Conservation (phyloP, 208 protist genomes). For the Acanthamoeba divionensis region DNA sequence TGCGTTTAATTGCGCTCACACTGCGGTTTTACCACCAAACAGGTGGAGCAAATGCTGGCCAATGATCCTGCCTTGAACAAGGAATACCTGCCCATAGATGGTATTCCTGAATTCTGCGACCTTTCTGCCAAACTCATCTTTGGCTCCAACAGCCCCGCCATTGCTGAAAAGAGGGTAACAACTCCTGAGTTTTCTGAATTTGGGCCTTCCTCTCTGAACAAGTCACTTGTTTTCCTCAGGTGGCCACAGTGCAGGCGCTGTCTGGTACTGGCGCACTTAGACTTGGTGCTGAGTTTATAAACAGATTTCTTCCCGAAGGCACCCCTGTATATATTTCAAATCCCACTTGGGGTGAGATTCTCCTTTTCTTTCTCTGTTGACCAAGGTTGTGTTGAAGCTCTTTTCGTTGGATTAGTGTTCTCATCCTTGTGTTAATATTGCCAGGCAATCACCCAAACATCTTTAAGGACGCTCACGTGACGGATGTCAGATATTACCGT, state of each 20-base stretch:
- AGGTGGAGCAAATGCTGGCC: conserved; percentile 72
- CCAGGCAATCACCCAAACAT: conserved; percentile 73
- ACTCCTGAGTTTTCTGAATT: too few relatives aligned
- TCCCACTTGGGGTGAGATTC: conserved; percentile 78
- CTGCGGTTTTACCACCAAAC: neutral
- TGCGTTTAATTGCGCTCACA: neutral
- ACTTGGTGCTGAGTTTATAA: conserved; percentile 80
- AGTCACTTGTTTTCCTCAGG: neutral
- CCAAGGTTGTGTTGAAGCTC: too few relatives aligned
- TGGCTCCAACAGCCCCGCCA: conserved; percentile 75
- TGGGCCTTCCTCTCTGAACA: neutral
- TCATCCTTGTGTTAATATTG: neutral
- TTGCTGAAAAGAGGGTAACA: conserved; percentile 66
- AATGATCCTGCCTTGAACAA: conserved; percentile 81
- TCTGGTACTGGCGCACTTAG: conserved; percentile 89
- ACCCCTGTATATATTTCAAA: conserved; percentile 78
- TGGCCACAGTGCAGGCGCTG: conserved; percentile 85
- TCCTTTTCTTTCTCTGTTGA: too few relatives aligned
- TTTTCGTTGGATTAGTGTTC: neutral
- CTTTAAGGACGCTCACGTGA: conserved; percentile 68
- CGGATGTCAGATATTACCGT: conserved; percentile 64
- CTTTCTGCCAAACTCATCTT: conserved; percentile 87
- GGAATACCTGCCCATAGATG: conserved; percentile 96
- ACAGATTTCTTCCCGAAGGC: conserved; percentile 60
- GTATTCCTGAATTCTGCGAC: conserved; percentile 85